Percentiles rank a stretch among this genome's conserved stretches.
phyloP scores from a whole-genome alignment of 1,139 yeast species.

The Pichia sp. region DNA sequence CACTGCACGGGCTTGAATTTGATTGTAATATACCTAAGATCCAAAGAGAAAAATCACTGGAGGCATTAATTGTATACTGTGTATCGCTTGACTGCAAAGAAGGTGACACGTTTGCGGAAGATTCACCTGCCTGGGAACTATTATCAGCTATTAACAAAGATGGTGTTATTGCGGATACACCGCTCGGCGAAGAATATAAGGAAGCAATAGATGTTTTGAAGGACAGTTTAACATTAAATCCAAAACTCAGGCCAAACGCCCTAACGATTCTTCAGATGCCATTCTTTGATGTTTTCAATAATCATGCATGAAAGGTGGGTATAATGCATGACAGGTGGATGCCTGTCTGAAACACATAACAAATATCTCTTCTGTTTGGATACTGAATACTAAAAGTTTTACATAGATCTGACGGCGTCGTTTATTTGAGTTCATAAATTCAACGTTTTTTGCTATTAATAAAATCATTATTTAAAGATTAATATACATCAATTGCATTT shows the following conservation, averaged over 20 bases:
- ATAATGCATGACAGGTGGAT: no score
- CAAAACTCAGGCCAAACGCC: constrained; percentile 49
- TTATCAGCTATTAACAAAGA: constrained; percentile 26
- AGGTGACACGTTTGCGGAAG: constrained; percentile 31
- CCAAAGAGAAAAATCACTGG: constrained; percentile 30
- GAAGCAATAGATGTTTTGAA: constrained; percentile 47
- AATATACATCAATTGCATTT: neutral
- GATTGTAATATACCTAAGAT: constrained; percentile 55
- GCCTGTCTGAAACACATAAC: no score
- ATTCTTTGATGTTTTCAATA: constrained; percentile 35
- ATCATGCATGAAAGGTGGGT: no score
- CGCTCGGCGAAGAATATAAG: constrained; percentile 28
- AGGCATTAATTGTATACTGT: constrained; percentile 35
- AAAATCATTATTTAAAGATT: neutral
- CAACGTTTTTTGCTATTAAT: neutral
- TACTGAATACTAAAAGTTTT: neutral
- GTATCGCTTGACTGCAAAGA: constrained; percentile 28
- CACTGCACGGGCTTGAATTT: constrained; percentile 81
- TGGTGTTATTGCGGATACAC: constrained; percentile 21
- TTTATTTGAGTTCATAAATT: no score
- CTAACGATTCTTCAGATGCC: constrained; percentile 47
- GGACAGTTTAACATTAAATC: constrained; percentile 52
- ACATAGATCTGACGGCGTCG: no score
- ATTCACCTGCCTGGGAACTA: constrained; percentile 32
- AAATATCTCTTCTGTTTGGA: neutral